A percentile compares a stretch with the other conserved stretches of the same genome.
Conservation (phyloP, 2,329 filamentous ascomycete genomes). For the Malbranchea zuffiana region DNA sequence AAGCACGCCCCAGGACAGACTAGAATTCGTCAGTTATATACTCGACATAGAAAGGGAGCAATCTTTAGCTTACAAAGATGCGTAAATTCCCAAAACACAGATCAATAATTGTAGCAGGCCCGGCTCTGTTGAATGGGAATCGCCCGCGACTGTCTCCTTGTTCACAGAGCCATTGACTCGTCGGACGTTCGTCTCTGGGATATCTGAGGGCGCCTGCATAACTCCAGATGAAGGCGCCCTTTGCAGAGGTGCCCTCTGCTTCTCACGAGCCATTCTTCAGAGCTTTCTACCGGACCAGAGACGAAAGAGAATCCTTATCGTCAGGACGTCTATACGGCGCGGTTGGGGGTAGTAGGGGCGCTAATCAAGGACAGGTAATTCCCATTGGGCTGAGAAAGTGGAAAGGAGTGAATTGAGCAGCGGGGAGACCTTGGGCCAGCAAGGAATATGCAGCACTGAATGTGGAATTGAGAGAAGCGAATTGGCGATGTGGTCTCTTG, state of each 20-base stretch:
- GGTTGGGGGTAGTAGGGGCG: no score
- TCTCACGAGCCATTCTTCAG: conserved; percentile 59
- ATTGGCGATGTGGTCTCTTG: no score
- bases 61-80: conserved; percentile 64
- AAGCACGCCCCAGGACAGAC: conserved; percentile 88
- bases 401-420: no score
- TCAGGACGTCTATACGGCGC: no score
- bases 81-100: conserved; percentile 91
- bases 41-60: not conserved
- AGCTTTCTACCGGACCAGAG: no score
- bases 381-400: no score
- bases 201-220: conserved; percentile 34
- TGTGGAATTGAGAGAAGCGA: no score
- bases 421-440: no score
- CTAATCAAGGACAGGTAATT: no score
- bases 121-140: conserved; percentile 32
- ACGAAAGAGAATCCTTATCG: no score
- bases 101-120: conserved; percentile 67
- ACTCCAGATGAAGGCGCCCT: conserved; percentile 58
- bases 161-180: conserved; percentile 24
- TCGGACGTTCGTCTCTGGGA: conserved; percentile 20
- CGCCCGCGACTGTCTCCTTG: conserved; percentile 19
- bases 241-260: conserved; percentile 55
- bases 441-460: no score
- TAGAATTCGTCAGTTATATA: conserved; percentile 27